phyloP scores from a whole-genome alignment of 306 rosid genomes.

The Canavalia ensiformis region DNA sequence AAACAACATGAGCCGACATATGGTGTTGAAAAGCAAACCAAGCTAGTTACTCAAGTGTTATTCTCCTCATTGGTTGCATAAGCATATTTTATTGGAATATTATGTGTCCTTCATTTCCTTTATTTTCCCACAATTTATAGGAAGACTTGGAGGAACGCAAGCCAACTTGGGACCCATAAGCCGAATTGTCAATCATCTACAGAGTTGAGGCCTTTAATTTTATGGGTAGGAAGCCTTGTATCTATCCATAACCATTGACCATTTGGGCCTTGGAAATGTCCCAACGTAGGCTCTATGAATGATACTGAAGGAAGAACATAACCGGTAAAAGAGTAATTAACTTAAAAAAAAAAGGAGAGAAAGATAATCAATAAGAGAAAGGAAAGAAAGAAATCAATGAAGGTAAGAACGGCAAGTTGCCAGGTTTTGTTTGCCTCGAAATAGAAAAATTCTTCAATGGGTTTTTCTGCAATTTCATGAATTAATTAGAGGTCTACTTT shows the following conservation, averaged over 20 bases:
- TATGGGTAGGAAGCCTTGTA: neutral
- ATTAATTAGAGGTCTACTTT: neutral
- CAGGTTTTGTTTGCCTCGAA: neutral
- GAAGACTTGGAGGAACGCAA: neutral
- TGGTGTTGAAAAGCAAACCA: neutral
- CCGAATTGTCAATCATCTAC: neutral
- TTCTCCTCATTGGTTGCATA: neutral
- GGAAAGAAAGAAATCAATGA: neutral
- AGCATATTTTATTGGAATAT: constrained; percentile 2
- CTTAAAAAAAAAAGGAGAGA: neutral
- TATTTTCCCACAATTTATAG: neutral
- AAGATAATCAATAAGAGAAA: neutral
- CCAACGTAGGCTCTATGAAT: neutral
- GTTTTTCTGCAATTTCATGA: constrained; percentile 12
- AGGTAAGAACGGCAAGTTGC: constrained; percentile 26
- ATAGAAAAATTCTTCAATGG: neutral
- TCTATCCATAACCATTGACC: constrained; percentile 26
- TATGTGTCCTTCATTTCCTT: neutral
- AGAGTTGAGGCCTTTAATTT: neutral
- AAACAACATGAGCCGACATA: constrained; percentile 23
- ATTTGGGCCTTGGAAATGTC: constrained; percentile 12
- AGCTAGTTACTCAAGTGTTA: neutral
- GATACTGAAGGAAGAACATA: neutral
- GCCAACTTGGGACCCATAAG: constrained; percentile 6
- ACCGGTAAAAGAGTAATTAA: neutral